These are phyloP conservation scores for Cryoendolithus antarcticus DNA, from an alignment of 2,329 filamentous ascomycete species.

Conservation along the genomic window DNA sequence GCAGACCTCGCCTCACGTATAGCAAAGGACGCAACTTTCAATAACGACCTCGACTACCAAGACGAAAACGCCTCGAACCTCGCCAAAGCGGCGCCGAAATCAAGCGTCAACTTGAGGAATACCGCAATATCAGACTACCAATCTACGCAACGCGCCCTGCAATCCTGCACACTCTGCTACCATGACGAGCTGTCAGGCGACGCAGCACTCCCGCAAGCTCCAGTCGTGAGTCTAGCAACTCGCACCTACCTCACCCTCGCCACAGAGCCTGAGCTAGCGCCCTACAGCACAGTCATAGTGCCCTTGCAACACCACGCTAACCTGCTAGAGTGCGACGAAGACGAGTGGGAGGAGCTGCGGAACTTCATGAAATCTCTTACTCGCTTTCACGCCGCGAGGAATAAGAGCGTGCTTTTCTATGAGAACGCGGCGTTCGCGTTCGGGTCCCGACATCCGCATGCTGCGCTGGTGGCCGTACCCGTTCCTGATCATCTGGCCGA, in stretches of 20 bases:
- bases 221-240: conserved; percentile 74
- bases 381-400: conserved; percentile 86
- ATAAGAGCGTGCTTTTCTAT: conserved; percentile 89
- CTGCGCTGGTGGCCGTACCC: conserved; percentile 73
- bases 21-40: conserved; percentile 81
- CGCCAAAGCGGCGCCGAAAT: conserved; percentile 75
- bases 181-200: conserved; percentile 61
- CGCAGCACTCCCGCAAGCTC: conserved; percentile 55
- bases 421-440: conserved; percentile 82
- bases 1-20: conserved; percentile 80
- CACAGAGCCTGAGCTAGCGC: conserved; percentile 75
- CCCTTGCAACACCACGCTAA: conserved; percentile 80
- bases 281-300: conserved; percentile 76
- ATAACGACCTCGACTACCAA: conserved; percentile 89
- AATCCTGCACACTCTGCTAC: conserved; percentile 80
- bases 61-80: conserved; percentile 92
- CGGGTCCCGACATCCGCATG: conserved; percentile 55
- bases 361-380: conserved; percentile 98
- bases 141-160: conserved; percentile 74
- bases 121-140: conserved; percentile 79
- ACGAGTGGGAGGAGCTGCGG: conserved; percentile 97
- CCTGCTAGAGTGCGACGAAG: conserved; percentile 93
- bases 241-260: conserved; percentile 78
- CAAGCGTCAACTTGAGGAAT: conserved; percentile 76
- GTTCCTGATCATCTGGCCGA: conserved; percentile 86